Conservation (phyloP, 306 rosid genomes). For the Cyclanthera cordifolia region DNA sequence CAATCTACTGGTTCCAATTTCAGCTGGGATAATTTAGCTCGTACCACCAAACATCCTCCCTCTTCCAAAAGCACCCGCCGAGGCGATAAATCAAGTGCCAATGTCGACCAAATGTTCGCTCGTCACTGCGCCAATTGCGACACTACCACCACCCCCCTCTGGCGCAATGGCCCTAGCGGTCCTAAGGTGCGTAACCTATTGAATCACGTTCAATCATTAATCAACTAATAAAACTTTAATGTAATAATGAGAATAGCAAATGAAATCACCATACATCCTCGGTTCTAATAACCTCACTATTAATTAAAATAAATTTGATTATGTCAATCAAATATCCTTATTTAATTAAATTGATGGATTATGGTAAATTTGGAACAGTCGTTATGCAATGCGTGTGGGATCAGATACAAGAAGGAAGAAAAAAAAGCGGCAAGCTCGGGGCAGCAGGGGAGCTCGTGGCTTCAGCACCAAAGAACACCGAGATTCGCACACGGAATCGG, state of each 20-base stretch:
- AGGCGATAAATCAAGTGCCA: slow-evolving; percentile 3
- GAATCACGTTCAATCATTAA: too few relatives aligned
- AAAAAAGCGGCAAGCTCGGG: slow-evolving; percentile 20
- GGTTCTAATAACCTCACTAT: too few relatives aligned
- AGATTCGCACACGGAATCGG: slow-evolving; percentile 39
- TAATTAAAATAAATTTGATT: too few relatives aligned
- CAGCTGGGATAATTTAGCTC: slow-evolving; percentile 72
- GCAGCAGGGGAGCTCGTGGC: slow-evolving; percentile 8
- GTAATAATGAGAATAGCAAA: too few relatives aligned
- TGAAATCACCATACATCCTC: too few relatives aligned
- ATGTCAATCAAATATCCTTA: too few relatives aligned
- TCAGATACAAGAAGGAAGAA: slow-evolving; percentile 89
- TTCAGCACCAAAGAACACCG: slow-evolving; percentile 42
- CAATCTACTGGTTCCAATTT: slow-evolving; percentile 36
- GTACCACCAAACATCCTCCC: slow-evolving; percentile 30
- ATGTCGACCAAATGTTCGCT: slow-evolving; percentile 56
- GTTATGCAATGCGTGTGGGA: slow-evolving; percentile 92
- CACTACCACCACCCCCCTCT: slow-evolving; percentile 94
- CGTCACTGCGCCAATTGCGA: slow-evolving; percentile 97
- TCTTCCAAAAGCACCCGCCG: slow-evolving; percentile 18
- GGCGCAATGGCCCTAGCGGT: slow-evolving; percentile 97
- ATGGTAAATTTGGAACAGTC: slow-evolving; percentile 31
- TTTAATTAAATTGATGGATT: background rate
- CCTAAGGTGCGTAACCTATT: slow-evolving; percentile 54
- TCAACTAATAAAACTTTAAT: too few relatives aligned